phyloP scores from a whole-genome alignment of 768 basidiomycete genomes.

The Russula sp. region DNA sequence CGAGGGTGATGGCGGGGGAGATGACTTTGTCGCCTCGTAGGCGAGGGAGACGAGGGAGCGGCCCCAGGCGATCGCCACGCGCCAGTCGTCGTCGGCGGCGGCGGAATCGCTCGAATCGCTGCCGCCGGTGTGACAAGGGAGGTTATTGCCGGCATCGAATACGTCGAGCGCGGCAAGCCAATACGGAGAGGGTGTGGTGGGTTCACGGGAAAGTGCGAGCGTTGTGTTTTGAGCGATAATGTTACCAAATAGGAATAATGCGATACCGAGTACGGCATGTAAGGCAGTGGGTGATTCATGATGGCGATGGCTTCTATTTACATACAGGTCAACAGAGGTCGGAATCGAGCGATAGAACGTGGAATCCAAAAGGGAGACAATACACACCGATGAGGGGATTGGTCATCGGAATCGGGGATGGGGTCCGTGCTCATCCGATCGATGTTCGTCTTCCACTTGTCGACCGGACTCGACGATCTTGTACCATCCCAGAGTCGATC shows the following conservation, averaged over 20 bases:
- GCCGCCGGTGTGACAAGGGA: slow-evolving; percentile 39
- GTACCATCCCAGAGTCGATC: not conserved
- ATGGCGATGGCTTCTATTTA: not conserved
- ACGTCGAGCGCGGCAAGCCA: slow-evolving; percentile 68
- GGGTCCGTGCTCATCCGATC: not conserved
- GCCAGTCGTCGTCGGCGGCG: slow-evolving; percentile 57
- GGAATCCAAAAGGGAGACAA: not conserved
- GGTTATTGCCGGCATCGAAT: slow-evolving; percentile 61
- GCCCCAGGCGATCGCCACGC: slow-evolving; percentile 62
- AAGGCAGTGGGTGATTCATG: slow-evolving; percentile 57
- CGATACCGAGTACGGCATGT: slow-evolving; percentile 57
- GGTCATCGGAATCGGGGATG: not conserved
- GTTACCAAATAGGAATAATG: slow-evolving; percentile 59
- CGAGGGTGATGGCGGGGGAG: slow-evolving; percentile 16
- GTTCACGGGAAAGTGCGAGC: slow-evolving; percentile 51
- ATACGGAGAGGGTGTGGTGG: slow-evolving; percentile 44
- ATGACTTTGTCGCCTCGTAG: slow-evolving; percentile 34
- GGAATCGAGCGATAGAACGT: not conserved
- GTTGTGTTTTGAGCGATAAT: slow-evolving; percentile 48
- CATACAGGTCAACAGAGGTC: not conserved
- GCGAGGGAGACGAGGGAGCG: slow-evolving; percentile 57
- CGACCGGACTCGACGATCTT: not conserved
- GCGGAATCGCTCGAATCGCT: not conserved
- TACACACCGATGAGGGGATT: not conserved
- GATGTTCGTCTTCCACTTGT: not conserved